Evolutionary conservation across 1,139 yeast species (phyloP).

Genomic region (Pneumocystis canis): DNA sequence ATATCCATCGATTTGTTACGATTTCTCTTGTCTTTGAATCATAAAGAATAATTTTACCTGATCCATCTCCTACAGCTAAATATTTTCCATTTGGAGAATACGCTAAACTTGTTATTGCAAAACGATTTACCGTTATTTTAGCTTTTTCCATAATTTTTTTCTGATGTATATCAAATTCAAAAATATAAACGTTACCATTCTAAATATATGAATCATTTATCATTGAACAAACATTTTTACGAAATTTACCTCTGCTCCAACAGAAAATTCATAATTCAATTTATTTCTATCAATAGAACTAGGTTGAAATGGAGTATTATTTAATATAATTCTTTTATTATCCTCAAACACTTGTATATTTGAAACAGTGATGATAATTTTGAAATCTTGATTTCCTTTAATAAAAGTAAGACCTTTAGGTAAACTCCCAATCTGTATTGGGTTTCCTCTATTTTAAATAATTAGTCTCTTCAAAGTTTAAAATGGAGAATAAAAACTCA

Average conservation of each 20-base stretch:
- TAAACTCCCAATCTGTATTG: constrained; percentile 36
- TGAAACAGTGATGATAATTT: constrained; percentile 37
- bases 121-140: constrained; percentile 16
- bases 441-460: not conserved
- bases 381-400: constrained; percentile 15
- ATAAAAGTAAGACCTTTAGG: constrained; percentile 42
- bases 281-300: constrained; percentile 27
- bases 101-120: constrained; percentile 47
- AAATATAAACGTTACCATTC: constrained; percentile 4
- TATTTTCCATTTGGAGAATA: constrained; percentile 57
- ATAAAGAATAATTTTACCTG: constrained; percentile 66
- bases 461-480: not conserved
- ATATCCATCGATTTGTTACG: constrained; percentile 86
- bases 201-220: not conserved
- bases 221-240: not conserved
- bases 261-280: constrained; percentile 4
- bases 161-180: constrained; percentile 5
- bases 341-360: constrained; percentile 28
- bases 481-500: not conserved
- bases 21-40: constrained; percentile 40
- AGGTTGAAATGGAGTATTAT: constrained; percentile 14
- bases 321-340: constrained; percentile 16
- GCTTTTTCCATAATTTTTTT: constrained; percentile 2
- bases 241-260: constrained; percentile 9
- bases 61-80: constrained; percentile 72